Conservation (phyloP, 495 filamentous ascomycete species). For the Hypoxylon trugodes region DNA sequence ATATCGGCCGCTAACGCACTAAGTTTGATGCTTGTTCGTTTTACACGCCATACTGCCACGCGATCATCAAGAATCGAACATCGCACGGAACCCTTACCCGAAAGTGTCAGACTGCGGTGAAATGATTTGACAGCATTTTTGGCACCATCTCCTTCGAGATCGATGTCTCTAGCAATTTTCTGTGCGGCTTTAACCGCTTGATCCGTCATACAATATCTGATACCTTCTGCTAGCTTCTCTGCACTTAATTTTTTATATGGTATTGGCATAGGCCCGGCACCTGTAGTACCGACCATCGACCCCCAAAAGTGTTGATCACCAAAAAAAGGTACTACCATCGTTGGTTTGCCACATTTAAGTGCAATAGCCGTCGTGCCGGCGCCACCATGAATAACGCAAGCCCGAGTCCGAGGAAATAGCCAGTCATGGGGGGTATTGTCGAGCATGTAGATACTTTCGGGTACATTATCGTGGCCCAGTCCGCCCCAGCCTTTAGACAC, state of each 20-base stretch:
- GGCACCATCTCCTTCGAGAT: constrained; percentile 75
- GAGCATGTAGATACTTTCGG: constrained; percentile 68
- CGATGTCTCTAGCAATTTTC: constrained; percentile 68
- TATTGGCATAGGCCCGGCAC: constrained; percentile 75
- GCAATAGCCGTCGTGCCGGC: constrained; percentile 73
- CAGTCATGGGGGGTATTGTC: constrained; percentile 75
- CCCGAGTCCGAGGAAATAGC: constrained; percentile 68
- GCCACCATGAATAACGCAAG: constrained; percentile 71
- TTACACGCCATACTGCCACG: constrained; percentile 74
- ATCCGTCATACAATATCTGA: constrained; percentile 68
- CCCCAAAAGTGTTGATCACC: constrained; percentile 88
- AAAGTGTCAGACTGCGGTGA: constrained; percentile 67
- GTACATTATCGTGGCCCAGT: constrained; percentile 63
- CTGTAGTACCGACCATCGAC: constrained; percentile 69
- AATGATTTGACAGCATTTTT: constrained; percentile 75
- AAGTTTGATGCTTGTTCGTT: constrained; percentile 63
- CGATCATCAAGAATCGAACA: constrained; percentile 71
- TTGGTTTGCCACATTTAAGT: constrained; percentile 69
- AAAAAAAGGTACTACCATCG: constrained; percentile 75
- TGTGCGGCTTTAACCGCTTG: constrained; percentile 65
- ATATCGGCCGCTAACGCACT: constrained; percentile 73
- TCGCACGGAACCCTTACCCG: constrained; percentile 67
- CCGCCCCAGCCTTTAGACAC: constrained; percentile 75
- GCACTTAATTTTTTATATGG: constrained; percentile 73
- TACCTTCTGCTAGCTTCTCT: constrained; percentile 72